Evolutionary conservation across 2,329 filamentous ascomycete species (phyloP), one percentile per base, ranked within the genome.

Genomic region (Hypoxylon rubiginosum): DNA sequence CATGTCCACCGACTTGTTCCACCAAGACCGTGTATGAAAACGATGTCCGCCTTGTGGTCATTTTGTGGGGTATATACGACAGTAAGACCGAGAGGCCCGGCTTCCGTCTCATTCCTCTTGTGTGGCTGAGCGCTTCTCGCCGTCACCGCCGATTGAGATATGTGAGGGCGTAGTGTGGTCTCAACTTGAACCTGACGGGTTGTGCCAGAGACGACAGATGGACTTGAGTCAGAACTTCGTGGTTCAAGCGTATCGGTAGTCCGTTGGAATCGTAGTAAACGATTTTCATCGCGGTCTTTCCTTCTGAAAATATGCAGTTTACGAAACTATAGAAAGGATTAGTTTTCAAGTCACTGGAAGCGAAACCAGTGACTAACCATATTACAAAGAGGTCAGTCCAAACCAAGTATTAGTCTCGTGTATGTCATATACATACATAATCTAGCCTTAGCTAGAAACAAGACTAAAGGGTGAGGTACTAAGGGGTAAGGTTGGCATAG

Each of bases 1-100:
- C 78, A 80, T 13, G 78, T 78, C 57, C 50, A 57, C 0, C 62
- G 60, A 49, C 74, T 75, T 7, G 70, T 74, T 1, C 78, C 78
- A 0, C 78, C 78, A 6, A 80, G 64, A 0, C 78, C 78, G 62
- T 79, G 77, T 2, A 79, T 71, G 57, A 78, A 77, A 0, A 79
- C 60, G 8, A 79, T 73, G 48, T 79, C 76, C 0, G 67, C 70
- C 10, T 63, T 69, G 10, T 49, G 64, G 6, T 28, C 56, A 59
- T 69, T 57, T 43, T 67, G 41, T 11, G 67, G 69, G 10, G 61
- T 62, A 56, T 71, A 69, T 13, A 71, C 53, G 1, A 71, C 64
- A 24, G 68, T 71, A 8, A 71, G 56, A 19, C 68, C 66, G 24
- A 69, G 58, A 1, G 64, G 66, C 1, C 59, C 59, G 11, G 59